Base-by-base conservation (phyloP, 352 stramenopile species). In the Sclerospora graminicola region DNA sequence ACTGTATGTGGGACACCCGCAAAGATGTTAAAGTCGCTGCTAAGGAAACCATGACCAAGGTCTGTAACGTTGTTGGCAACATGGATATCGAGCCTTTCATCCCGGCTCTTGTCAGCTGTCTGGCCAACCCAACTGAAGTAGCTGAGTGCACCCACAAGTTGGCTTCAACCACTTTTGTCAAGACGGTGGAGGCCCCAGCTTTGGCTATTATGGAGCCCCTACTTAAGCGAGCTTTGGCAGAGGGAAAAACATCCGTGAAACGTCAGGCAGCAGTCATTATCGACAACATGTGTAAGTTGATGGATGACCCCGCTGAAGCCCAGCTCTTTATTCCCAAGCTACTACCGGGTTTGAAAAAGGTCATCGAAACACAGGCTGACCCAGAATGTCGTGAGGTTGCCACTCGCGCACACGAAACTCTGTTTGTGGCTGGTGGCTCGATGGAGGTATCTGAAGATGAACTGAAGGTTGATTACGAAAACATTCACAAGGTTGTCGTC, bases 51-150 rank as follows among this genome's bases (percentile, higher is more conserved):
- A 97, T 98, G 86, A 89, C 84, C 40, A 88, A 86, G 55, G 87
- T 96, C 5, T 97, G 96, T 60, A 84, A 96, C 48, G 92, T 98
- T 18, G 97, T 98, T 47, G 95, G 92, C 58, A 99, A 99, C 92
- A 88, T 86, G 54, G 96, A 99, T 82, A 98, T 99, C 56, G 95
- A 99, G 71, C 95, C 97, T 48, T 98, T 99, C 77, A 98, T 97
- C 38, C 87, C 78, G 2, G 94, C 97, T 43, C 94, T 99, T 43
- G 81, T 99, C 21, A 94, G 73, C 57, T 96, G 91, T 60, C 95
- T 99, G 51, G 92, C 95, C 32, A 98, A 98, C 75, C 95, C 95
- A 6, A 91, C 91, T 37, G 89, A 98, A 60, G 96, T 99, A 8
- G 83, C 95, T 10, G 96, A 99, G 78, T 98, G 97, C 74, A 98